Percentiles rank a stretch among this genome's conserved stretches.
Conservation (phyloP, 768 basidiomycete species). For the Phanerodontia chrysosporium region DNA sequence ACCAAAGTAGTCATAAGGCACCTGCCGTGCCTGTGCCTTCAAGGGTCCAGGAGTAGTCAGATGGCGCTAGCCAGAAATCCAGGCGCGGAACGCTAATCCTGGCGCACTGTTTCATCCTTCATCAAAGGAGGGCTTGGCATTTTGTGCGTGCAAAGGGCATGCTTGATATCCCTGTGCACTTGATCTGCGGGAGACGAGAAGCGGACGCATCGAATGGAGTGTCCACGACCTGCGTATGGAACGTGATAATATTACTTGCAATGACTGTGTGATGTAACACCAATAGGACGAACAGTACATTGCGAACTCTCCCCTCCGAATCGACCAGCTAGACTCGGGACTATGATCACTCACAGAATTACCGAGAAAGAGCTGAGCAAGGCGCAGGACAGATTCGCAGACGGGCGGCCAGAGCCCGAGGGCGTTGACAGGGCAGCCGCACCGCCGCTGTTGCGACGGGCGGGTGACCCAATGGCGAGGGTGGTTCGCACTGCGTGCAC, state of each 20-base stretch:
- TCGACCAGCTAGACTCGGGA: background rate
- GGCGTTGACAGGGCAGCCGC: background rate
- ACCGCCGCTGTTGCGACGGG: background rate
- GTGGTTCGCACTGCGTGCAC: background rate
- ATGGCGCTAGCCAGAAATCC: too few species aligned
- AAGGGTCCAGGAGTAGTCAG: too few species aligned
- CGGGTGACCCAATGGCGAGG: background rate
- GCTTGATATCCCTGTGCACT: background rate
- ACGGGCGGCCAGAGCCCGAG: background rate
- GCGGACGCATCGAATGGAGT: background rate
- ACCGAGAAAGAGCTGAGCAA: background rate
- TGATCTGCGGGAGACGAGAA: background rate
- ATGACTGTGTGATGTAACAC: background rate
- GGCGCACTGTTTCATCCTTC: background rate
- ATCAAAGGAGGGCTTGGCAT: background rate
- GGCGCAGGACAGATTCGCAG: background rate
- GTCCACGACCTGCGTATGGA: too few species aligned
- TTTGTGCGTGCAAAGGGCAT: background rate
- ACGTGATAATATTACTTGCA: background rate
- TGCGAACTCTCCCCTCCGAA: background rate
- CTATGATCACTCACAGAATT: background rate
- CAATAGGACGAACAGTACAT: background rate
- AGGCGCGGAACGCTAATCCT: too few species aligned
- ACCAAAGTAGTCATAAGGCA: too few species aligned
- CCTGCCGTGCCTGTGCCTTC: too few species aligned